Evolutionary conservation across 2,329 filamentous ascomycete species (phyloP).

Genomic region (Penicillium sp.): DNA sequence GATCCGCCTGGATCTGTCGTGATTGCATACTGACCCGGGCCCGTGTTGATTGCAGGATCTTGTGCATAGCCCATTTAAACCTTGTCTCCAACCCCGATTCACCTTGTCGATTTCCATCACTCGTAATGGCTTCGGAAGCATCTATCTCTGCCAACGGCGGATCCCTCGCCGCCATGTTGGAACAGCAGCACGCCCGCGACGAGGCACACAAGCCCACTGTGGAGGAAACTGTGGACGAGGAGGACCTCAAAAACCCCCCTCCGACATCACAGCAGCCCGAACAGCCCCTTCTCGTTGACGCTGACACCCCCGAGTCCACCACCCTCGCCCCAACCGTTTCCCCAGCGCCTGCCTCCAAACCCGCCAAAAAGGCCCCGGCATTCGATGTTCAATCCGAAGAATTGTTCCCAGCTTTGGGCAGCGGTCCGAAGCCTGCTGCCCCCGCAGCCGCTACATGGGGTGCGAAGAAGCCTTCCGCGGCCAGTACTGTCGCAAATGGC

Average conservation of each 20-base stretch:
- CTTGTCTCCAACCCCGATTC: slow-evolving; percentile 7
- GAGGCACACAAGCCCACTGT: slow-evolving; percentile 65
- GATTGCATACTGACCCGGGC: slow-evolving; percentile 18
- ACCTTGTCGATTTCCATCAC: not conserved
- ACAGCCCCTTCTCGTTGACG: slow-evolving; percentile 12
- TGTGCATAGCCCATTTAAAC: slow-evolving; percentile 10
- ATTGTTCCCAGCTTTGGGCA: slow-evolving; percentile 87
- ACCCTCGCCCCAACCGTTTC: slow-evolving; percentile 34
- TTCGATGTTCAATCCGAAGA: slow-evolving; percentile 88
- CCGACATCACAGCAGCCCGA: slow-evolving; percentile 43
- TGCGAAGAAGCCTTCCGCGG: slow-evolving; percentile 55
- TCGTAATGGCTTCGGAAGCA: slow-evolving; percentile 38
- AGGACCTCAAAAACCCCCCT: slow-evolving; percentile 62
- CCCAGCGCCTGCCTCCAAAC: slow-evolving; percentile 39
- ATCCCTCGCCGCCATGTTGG: slow-evolving; percentile 55
- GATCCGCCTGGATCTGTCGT: not conserved
- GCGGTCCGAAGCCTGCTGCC: slow-evolving; percentile 62
- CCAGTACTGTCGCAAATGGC: slow-evolving; percentile 45
- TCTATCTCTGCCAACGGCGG: slow-evolving; percentile 36
- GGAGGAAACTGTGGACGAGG: slow-evolving; percentile 80
- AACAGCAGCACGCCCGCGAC: slow-evolving; percentile 54
- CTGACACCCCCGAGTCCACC: slow-evolving; percentile 16
- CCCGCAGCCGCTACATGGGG: slow-evolving; percentile 75
- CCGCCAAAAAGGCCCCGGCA: slow-evolving; percentile 44
- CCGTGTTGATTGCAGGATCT: slow-evolving; percentile 20